Base-by-base conservation (phyloP, 1,284 basidiomycete species). In the Ganoderma lingzhi region DNA sequence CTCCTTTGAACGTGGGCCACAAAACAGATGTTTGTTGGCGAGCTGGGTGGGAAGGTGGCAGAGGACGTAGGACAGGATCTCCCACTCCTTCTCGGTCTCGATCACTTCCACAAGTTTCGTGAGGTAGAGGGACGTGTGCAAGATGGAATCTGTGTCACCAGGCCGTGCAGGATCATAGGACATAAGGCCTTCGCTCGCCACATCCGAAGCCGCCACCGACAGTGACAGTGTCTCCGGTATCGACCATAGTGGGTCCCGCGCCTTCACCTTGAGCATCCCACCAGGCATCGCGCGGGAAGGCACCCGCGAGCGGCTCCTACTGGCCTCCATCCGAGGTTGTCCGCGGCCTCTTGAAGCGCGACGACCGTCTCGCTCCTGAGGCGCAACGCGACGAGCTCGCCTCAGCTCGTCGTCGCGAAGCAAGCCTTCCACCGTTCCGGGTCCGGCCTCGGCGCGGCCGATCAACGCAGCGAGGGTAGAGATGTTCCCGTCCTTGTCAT, bases 1-100 rank as follows among this genome's bases (percentile, higher is more conserved):
- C 14, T 80, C 81, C 17, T 91, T 86, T 14, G 94, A 92, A 64
- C 90, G 90, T 0, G 93, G 94, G 0, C 98, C 98, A 78, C 97
- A 98, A 81, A 98, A 97, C 67, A 98, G 88, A 78, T 99, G 96
- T 81, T 98, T 99, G 87, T 99, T 99, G 64, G 93, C 86, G 3
- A 99, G 87, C 80, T 99, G 97, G 28, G 91, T 86, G 0, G 98
- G 97, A 1, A 99, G 86, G 80, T 97, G 95, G 77, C 94, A 95
- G 2, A 99, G 85, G 5, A 97, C 85, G 77, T 98, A 99, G 3
- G 96, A 96, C 17, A 99, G 85, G 44, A 99, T 85, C 75, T 99
- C 98, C 97, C 98, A 99, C 72, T 94, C 95, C 61, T 84, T 88
- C 77, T 96, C 96, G 48, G 84, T 85, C 68, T 92, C 87, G 59